Percentiles rank a stretch among this genome's conserved stretches.
phyloP scores from a whole-genome alignment of 495 filamentous ascomycete species.

The Aspergillus mulundensis region DNA sequence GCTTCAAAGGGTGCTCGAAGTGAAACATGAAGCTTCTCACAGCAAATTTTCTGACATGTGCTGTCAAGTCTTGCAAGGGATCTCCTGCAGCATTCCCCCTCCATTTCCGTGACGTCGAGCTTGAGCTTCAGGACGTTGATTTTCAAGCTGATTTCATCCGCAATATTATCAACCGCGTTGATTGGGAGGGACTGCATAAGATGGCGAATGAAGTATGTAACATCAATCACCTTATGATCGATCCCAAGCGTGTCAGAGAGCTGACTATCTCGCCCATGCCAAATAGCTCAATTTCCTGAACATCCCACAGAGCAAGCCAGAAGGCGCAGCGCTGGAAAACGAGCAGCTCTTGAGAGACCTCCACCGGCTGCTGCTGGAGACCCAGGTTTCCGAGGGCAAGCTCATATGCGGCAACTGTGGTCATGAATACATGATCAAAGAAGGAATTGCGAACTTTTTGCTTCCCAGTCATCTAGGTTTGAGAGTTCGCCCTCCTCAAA shows the following conservation, averaged over 20 bases:
- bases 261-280: not conserved
- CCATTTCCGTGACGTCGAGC: constrained; percentile 85
- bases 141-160: constrained; percentile 71
- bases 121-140: constrained; percentile 75
- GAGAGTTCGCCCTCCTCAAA: not conserved
- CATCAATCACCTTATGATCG: not conserved
- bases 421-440: constrained; percentile 86
- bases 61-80: constrained; percentile 87
- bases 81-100: constrained; percentile 74
- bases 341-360: constrained; percentile 70
- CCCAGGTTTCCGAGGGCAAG: constrained; percentile 79
- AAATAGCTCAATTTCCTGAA: constrained; percentile 70
- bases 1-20: not conserved
- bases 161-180: constrained; percentile 81
- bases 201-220: constrained; percentile 74
- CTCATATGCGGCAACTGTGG: constrained; percentile 88
- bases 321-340: constrained; percentile 54
- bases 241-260: not conserved
- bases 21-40: constrained; percentile 80
- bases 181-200: constrained; percentile 73
- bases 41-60: constrained; percentile 95
- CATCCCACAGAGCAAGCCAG: constrained; percentile 61
- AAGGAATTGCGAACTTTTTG: constrained; percentile 95
- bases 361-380: constrained; percentile 82
- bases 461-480: constrained; percentile 85